Conservation (phyloP, 768 basidiomycete species). For the Mycena crocata region DNA sequence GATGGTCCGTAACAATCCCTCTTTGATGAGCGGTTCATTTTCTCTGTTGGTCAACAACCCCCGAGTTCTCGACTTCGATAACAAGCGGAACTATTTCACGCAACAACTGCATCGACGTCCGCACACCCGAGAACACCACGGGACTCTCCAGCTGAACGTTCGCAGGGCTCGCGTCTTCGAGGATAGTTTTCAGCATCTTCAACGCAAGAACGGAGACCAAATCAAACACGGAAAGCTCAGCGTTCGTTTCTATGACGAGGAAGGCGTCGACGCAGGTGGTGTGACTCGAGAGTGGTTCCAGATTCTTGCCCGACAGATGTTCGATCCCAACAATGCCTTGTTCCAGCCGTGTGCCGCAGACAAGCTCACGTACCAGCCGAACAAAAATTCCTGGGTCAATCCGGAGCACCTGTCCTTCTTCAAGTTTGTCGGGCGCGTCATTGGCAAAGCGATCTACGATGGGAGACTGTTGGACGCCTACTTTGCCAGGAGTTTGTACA, state of each 20-base stretch:
- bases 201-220: slow-evolving; percentile 91
- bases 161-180: slow-evolving; percentile 94
- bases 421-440: slow-evolving; percentile 97
- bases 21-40: slow-evolving; percentile 98
- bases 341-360: slow-evolving; percentile 99
- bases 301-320: slow-evolving; percentile 97
- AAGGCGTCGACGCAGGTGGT: slow-evolving; percentile 98
- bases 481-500: slow-evolving; percentile 96
- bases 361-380: slow-evolving; percentile 94
- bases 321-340: slow-evolving; percentile 97
- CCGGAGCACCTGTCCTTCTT: slow-evolving; percentile 97
- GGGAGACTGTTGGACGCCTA: slow-evolving; percentile 96
- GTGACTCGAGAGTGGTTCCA: slow-evolving; percentile 99
- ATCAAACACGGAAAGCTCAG: slow-evolving; percentile 98
- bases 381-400: slow-evolving; percentile 94
- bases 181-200: slow-evolving; percentile 94
- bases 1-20: slow-evolving; percentile 98
- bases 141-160: slow-evolving; percentile 89
- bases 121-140: slow-evolving; percentile 81
- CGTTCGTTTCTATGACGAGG: slow-evolving; percentile 95
- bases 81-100: slow-evolving; percentile 96
- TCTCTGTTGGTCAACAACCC: slow-evolving; percentile 96
- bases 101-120: slow-evolving; percentile 92
- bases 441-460: slow-evolving; percentile 98
- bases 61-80: slow-evolving; percentile 97